phyloP scores from a whole-genome alignment of 2,329 filamentous ascomycete genomes.

The Penicillium sp. region DNA sequence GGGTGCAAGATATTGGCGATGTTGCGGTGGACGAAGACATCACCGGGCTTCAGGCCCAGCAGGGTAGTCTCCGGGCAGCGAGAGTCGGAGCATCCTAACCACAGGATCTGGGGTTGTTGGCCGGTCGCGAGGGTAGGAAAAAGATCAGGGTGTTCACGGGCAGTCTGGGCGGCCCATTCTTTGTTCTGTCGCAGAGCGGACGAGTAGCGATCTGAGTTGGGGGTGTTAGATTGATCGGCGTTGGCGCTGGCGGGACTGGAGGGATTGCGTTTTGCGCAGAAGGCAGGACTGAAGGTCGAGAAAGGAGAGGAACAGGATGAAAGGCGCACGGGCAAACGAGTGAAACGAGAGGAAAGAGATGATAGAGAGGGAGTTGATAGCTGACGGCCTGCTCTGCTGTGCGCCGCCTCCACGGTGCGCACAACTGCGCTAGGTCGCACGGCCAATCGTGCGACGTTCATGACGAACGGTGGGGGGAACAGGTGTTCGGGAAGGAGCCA shows the following conservation, averaged over 20 bases:
- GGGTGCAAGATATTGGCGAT: constrained; percentile 80
- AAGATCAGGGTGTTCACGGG: constrained; percentile 66
- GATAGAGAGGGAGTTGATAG: neutral
- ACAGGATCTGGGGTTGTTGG: constrained; percentile 65
- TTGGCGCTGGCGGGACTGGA: constrained; percentile 4
- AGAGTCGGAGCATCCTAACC: constrained; percentile 85
- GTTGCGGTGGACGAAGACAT: constrained; percentile 87
- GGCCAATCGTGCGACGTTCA: constrained; percentile 26
- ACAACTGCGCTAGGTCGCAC: constrained; percentile 17
- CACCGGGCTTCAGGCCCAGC: constrained; percentile 73
- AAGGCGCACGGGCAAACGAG: neutral
- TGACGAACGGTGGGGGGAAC: constrained; percentile 16
- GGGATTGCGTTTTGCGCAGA: constrained; percentile 16
- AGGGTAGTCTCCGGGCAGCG: constrained; percentile 82
- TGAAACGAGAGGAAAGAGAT: neutral
- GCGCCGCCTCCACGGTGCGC: constrained; percentile 7
- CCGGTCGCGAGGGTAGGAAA: constrained; percentile 67
- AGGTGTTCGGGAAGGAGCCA: constrained; percentile 10
- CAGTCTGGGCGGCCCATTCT: constrained; percentile 66
- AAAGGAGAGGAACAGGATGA: constrained; percentile 12
- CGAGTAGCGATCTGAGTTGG: constrained; percentile 54
- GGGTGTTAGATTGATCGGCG: constrained; percentile 17
- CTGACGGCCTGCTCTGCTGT: constrained; percentile 6
- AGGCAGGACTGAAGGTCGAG: constrained; percentile 20
- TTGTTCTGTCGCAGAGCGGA: constrained; percentile 68